Conservation (phyloP, 1,284 basidiomycete species). For the Puccinia sorghi region DNA sequence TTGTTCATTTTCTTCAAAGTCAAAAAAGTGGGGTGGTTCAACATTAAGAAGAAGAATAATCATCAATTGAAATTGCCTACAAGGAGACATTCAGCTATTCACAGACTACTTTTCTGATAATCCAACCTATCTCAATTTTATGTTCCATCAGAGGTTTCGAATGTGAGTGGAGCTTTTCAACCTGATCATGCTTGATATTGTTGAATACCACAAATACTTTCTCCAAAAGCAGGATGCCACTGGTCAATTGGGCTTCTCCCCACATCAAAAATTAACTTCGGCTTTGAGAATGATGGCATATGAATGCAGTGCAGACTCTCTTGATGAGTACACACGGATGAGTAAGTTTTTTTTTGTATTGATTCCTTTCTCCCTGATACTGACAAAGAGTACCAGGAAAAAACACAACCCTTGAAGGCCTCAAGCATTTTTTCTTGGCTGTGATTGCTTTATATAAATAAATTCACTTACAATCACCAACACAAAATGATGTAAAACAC, state of each 20-base stretch:
- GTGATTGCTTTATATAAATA: too few species aligned
- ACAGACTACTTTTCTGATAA: not conserved
- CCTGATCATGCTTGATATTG: slow-evolving; percentile 20
- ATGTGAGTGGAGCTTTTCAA: not conserved
- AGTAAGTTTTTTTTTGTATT: not conserved
- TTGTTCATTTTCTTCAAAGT: too few species aligned
- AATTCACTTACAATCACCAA: too few species aligned
- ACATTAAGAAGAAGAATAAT: not conserved
- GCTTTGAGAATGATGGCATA: slow-evolving; percentile 18
- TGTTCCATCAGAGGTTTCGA: slow-evolving; percentile 6
- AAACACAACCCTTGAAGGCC: too few species aligned
- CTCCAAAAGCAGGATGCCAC: not conserved
- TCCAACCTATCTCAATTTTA: not conserved
- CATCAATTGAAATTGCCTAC: not conserved
- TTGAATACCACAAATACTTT: slow-evolving; percentile 26
- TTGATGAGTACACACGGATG: not conserved
- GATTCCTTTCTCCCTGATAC: too few species aligned
- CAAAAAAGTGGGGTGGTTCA: not conserved
- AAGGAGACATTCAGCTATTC: not conserved
- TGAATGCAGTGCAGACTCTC: not conserved
- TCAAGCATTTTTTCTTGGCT: too few species aligned
- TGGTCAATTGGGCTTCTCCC: not conserved
- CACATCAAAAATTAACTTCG: not conserved
- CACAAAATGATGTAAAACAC: too few species aligned
- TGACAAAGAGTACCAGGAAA: too few species aligned